Evolutionary conservation across 2,329 filamentous ascomycete genomes (phyloP), one percentile per base, ranked within the genome.

Genomic region (Septoria linicola): DNA sequence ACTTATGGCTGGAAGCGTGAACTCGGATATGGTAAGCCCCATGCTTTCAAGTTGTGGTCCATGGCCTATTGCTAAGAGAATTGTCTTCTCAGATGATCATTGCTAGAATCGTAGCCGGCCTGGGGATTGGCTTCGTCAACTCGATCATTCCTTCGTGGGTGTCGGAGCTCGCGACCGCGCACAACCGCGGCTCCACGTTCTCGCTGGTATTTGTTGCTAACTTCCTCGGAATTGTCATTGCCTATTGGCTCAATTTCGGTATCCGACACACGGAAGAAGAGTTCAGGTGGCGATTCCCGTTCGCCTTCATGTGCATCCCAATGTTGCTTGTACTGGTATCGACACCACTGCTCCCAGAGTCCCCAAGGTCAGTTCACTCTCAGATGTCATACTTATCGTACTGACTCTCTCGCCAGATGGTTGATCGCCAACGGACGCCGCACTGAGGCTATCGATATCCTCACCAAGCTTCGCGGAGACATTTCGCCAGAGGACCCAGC

Each of bases 301-400:
- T 66, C 13, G 61, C 61, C 69, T 73, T 73, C 61, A 70, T 75
- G 65, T 63, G 67, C 47, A 54, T 76, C 8, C 74, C 74, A 1
- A 68, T 72, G 3, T 55, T 77, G n/a, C 43, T 76, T 11, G 66
- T 76, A 8, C 59, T 72, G 3, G 21, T 13, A 6, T 23, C 20
- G n/a, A 35, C 49, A 8, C 30, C 16, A 14, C 34, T 54, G 19
- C 34, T 53, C 35, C 51, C 46, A 31, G 54, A 53, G 23, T 50
- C 34, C 11, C 51, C 46, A n/a, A 45, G 50, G 21, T 53, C 16
- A 32, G 30, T 53, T 32, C 20, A 25, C 27, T 48, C 43, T 21
- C 37, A 4, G 8, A 14, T 41, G 8, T 21, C 25, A 8, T 10
- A 20, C n/a, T 20, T 13, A 21, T 23, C 19, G 11, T 41, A 37